These are phyloP conservation scores for Colletotrichum sp. DNA, from an alignment of 2,329 filamentous ascomycete species.

Conservation along the genomic window DNA sequence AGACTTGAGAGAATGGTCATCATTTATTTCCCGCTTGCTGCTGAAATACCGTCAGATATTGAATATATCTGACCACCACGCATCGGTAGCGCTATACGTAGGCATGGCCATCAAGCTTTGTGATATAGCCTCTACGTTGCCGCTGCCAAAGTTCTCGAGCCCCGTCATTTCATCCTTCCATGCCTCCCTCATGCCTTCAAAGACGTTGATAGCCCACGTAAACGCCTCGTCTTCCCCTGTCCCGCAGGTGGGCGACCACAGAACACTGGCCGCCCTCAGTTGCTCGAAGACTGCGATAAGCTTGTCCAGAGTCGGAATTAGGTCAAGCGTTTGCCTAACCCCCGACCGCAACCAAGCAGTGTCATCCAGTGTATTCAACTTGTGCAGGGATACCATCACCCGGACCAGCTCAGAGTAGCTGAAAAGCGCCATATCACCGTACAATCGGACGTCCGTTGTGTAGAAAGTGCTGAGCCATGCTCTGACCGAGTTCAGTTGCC, in stretches of 20 bases:
- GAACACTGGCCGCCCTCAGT: not conserved
- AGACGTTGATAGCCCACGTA: not conserved
- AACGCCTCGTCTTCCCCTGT: not conserved
- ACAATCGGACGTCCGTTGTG: not conserved
- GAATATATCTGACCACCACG: not conserved
- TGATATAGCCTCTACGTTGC: fast-evolving
- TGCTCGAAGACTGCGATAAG: not conserved
- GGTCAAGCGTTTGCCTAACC: not conserved
- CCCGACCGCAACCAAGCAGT: not conserved
- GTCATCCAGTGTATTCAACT: not conserved
- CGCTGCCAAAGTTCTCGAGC: not conserved
- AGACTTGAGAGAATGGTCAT: fast-evolving
- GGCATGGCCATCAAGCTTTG: not conserved
- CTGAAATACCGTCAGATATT: not conserved
- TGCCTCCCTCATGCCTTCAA: not conserved
- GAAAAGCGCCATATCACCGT: fast-evolving
- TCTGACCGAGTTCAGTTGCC: not conserved
- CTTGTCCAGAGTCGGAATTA: not conserved
- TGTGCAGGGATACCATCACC: not conserved
- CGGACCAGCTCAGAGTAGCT: not conserved
- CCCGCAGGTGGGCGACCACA: not conserved
- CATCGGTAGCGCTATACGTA: not conserved
- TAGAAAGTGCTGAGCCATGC: not conserved
- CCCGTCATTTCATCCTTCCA: not conserved
- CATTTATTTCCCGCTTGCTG: not conserved